Base-by-base conservation (phyloP, 768 basidiomycete species). In the Mycena alexandri region DNA sequence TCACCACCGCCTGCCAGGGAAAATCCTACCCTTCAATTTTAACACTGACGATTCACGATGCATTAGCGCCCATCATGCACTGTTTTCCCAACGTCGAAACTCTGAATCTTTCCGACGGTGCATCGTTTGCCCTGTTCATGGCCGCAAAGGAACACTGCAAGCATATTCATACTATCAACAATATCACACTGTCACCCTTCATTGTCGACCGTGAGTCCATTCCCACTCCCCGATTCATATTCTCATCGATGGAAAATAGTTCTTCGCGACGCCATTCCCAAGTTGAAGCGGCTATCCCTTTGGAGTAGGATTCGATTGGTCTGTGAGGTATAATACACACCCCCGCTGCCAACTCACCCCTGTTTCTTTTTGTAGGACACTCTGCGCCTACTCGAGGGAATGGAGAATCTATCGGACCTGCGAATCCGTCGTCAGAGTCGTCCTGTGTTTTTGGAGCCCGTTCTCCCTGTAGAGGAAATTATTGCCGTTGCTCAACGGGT, bases 81-180 rank as follows among this genome's bases (percentile, higher is more conserved):
- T 61, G 46, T 21, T 67, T 61, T n/a, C 59, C 59, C 44, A 56
- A 67, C 12, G 25, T 61, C 8, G 44, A 56, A 8, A 56, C 25
- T 1, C 22, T 67, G 36, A 47, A 8, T 33, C 6, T 22, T 22
- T 41, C 24, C 38, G 11, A 2, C 11, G 1, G 2, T 47, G 6
- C 2, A 1, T 1, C 11, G 7, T 13, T 10, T 14, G 25, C 7
- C 2, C 3, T 66, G 8, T 19, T 66, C 22, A 0, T 22, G 0
- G 46, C 17, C n/a, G 7, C 34, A 21, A 46, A 55, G 51, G 29
- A n/a, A 1, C 10, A 6, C 33, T 55, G 22, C 41, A 13, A 47
- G n/a, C 52, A 43, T 17, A 47, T 67, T 4, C 46, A 48, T 25
- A 61, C 59, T 1, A 8, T 61, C 25, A 54, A 61, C 25, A 50